Evolutionary conservation across 1,284 basidiomycete species (phyloP).

Genomic region (Trichosporon inkin): DNA sequence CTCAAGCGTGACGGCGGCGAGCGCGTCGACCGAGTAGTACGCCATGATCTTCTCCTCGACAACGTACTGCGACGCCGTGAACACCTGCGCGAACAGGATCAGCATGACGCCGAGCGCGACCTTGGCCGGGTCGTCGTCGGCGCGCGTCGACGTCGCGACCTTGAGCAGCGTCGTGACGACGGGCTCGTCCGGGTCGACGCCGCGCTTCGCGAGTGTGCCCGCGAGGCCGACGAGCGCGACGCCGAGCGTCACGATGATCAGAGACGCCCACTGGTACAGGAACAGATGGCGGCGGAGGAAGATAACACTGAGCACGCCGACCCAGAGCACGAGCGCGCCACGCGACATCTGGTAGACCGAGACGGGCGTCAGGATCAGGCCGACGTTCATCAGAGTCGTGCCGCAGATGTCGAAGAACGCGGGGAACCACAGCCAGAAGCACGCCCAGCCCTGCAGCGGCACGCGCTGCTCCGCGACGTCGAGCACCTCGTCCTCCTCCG

Average conservation of each 20-base stretch:
- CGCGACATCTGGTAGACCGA: constrained; percentile 98
- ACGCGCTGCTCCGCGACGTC: constrained; percentile 13
- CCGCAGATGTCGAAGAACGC: constrained; percentile 50
- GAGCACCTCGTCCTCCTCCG: constrained; percentile 6
- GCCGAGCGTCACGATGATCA: constrained; percentile 84
- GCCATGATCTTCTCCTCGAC: constrained; percentile 94
- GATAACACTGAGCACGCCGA: constrained; percentile 84
- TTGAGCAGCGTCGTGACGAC: constrained; percentile 2
- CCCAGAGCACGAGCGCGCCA: constrained; percentile 93
- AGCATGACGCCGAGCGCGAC: constrained; percentile 68
- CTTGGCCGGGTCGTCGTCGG: constrained; percentile 46
- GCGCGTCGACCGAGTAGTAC: constrained; percentile 79
- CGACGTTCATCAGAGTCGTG: constrained; percentile 83
- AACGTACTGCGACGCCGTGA: constrained; percentile 54
- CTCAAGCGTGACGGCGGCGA: constrained; percentile 90
- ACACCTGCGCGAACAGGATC: constrained; percentile 93
- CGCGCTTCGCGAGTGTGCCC: constrained; percentile 68
- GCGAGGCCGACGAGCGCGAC: constrained; percentile 87
- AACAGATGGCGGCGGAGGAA: constrained; percentile 68
- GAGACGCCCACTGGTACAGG: constrained; percentile 69
- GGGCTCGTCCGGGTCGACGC: constrained; percentile 4
- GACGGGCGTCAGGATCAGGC: constrained; percentile 89
- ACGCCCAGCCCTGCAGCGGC: constrained; percentile 36
- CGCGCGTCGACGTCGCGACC: constrained; percentile 10
- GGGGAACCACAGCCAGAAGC: constrained; percentile 48